Percentiles rank a stretch among this genome's conserved stretches.
phyloP scores from a whole-genome alignment of 129 eudicot species.

The Glebionis coronaria region DNA sequence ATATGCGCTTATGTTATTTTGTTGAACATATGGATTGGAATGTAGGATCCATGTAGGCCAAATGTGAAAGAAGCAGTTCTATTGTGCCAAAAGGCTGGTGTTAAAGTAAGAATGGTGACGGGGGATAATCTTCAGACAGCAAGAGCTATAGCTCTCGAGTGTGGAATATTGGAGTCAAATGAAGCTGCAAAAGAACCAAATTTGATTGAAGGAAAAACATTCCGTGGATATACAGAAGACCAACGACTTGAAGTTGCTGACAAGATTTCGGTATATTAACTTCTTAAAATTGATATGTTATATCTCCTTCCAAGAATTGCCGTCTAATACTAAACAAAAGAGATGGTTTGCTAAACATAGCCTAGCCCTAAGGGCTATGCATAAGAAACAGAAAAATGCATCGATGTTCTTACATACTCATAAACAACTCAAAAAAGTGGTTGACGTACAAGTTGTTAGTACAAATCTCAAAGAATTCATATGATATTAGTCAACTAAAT shows the following conservation, averaged over 20 bases:
- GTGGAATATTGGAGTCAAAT: constrained; percentile 81
- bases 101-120: constrained; percentile 97
- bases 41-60: constrained; percentile 95
- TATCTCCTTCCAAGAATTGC: no score
- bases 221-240: constrained; percentile 57
- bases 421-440: no score
- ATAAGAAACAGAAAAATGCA: no score
- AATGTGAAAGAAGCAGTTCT: constrained; percentile 81
- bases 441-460: no score
- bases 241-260: constrained; percentile 59
- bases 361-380: no score
- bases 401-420: not conserved
- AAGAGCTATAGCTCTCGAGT: constrained; percentile 88
- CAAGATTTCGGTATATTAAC: constrained; percentile 63
- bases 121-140: constrained; percentile 98
- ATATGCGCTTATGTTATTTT: not conserved
- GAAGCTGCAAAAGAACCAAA: constrained; percentile 77
- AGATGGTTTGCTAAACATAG: no score
- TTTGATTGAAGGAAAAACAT: constrained; percentile 83
- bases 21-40: constrained; percentile 39
- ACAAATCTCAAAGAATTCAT: no score
- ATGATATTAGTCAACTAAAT: no score
- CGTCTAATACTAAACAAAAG: no score
- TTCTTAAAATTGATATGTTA: not conserved
- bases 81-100: constrained; percentile 77